Evolutionary conservation across 768 basidiomycete species (phyloP).

Genomic region (Hericium rajendrae): DNA sequence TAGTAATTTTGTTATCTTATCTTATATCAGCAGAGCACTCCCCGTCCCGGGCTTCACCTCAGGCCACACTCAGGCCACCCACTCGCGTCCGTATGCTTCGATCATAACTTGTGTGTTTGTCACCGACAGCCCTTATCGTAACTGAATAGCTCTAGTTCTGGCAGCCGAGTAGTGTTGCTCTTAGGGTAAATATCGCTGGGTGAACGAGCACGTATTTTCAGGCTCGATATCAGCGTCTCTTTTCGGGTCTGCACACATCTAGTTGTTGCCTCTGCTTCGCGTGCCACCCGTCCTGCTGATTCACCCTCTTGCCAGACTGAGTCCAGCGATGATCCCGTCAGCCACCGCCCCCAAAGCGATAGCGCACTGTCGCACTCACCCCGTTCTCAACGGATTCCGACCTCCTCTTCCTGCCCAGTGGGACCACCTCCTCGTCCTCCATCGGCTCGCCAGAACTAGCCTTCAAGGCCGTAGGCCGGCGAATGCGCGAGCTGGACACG

Average conservation of each 20-base stretch:
- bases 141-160: too few species aligned
- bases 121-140: too few species aligned
- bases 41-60: too few species aligned
- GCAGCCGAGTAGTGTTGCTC: too few species aligned
- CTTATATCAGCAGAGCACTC: too few species aligned
- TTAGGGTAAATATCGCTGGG: not conserved
- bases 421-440: not conserved
- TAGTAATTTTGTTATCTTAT: too few species aligned
- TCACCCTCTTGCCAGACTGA: not conserved
- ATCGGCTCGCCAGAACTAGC: constrained; percentile 41
- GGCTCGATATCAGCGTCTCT: not conserved
- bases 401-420: not conserved
- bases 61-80: too few species aligned
- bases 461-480: constrained; percentile 40
- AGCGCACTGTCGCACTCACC: not conserved
- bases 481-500: not conserved
- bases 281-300: not conserved
- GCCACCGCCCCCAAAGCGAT: constrained; percentile 1
- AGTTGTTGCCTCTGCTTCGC: not conserved
- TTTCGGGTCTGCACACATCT: not conserved
- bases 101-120: too few species aligned
- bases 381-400: not conserved
- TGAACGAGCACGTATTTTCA: not conserved
- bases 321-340: not conserved
- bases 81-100: too few species aligned